phyloP scores from a whole-genome alignment of 1,139 yeast genomes.

The Kodamaea sp. region DNA sequence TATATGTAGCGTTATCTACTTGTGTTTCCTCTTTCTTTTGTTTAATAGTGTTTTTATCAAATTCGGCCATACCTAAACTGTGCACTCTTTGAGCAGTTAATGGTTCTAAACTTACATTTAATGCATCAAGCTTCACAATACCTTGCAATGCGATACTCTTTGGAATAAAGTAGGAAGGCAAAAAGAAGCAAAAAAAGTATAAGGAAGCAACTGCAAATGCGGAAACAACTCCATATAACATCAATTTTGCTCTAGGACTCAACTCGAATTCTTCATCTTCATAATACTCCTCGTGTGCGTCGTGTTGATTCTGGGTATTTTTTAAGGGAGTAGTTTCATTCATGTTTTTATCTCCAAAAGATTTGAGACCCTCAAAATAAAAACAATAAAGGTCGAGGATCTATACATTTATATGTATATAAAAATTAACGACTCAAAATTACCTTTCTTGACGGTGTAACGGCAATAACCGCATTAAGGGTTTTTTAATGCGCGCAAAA shows the following conservation, averaged over 20 bases:
- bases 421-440: too few species aligned
- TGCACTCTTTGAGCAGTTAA: constrained; percentile 15
- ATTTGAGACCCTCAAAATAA: too few species aligned
- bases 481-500: too few species aligned
- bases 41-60: constrained; percentile 4
- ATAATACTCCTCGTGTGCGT: constrained; percentile 12
- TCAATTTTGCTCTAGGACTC: constrained; percentile 15
- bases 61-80: constrained; percentile 15
- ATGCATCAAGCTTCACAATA: constrained; percentile 24
- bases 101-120: constrained; percentile 26
- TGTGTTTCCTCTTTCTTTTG: constrained; percentile 3
- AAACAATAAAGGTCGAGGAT: too few species aligned
- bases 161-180: constrained; percentile 38
- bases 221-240: constrained; percentile 15
- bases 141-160: constrained; percentile 25
- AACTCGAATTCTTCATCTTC: constrained; percentile 19
- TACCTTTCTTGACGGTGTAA: too few species aligned
- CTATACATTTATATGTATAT: too few species aligned
- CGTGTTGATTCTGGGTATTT: constrained; percentile 6
- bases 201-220: constrained; percentile 18
- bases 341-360: constrained; percentile 3
- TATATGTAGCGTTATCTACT: constrained; percentile 5
- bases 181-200: constrained; percentile 31
- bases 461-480: too few species aligned
- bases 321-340: constrained; percentile 17